Evolutionary conservation across 192 early-diverging fungal species (phyloP).

Genomic region (Entrophospora sp.): DNA sequence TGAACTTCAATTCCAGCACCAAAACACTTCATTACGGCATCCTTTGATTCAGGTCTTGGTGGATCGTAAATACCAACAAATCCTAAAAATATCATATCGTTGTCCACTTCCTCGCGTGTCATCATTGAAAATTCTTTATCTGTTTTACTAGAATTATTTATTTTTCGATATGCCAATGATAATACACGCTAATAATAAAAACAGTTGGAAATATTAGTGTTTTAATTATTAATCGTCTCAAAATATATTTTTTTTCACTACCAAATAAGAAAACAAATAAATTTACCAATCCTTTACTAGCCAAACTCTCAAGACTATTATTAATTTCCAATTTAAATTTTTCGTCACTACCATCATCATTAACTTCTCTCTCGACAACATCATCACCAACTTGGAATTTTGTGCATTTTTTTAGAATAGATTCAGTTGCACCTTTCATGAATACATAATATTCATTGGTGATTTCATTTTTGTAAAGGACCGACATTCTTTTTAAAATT

Average conservation of each 20-base stretch:
- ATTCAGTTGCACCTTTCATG: conserved; percentile 90
- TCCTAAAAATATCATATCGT: conserved; percentile 70
- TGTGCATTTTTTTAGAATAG: conserved; percentile 66
- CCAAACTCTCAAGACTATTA: conserved; percentile 65
- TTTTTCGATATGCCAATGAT: conserved; percentile 60
- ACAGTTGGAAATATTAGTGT: too few relatives aligned
- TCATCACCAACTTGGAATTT: conserved; percentile 34
- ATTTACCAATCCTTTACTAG: conserved; percentile 47
- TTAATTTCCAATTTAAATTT: conserved; percentile 39
- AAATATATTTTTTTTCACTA: too few relatives aligned
- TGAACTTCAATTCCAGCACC: conserved; percentile 89
- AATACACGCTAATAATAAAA: conserved; percentile 52
- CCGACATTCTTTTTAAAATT: conserved; percentile 84
- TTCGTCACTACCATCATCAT: conserved; percentile 23
- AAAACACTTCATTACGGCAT: conserved; percentile 67
- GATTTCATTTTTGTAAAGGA: conserved; percentile 43
- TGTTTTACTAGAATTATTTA: too few relatives aligned
- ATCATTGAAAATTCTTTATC: conserved; percentile 22
- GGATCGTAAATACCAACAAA: conserved; percentile 93
- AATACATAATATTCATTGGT: conserved; percentile 48
- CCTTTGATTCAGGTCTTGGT: conserved; percentile 61
- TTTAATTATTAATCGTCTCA: too few relatives aligned
- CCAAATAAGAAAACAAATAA: too few relatives aligned
- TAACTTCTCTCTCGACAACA: too few relatives aligned
- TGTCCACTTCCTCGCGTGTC: conserved; percentile 55